These are phyloP conservation scores for grape (Vitis vinifera) DNA, from an alignment of 164 flowering plant genomes.

Conservation along the genomic window ASM3070453v1 NC_081813.1:3290001-3290500, in stretches of 20 bases:
- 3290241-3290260: neutral
- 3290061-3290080: neutral
- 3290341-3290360: no score
- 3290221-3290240: conserved; percentile 35
- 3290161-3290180: conserved; percentile 61
- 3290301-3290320: no score
- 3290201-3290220: conserved; percentile 57
- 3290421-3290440: no score
- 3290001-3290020: conserved; percentile 31
- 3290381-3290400: no score
- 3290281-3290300: no score
- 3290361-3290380: no score
- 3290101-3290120: conserved; percentile 61
- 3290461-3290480: no score
- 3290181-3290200: conserved; percentile 44
- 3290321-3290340: no score
- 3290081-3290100: conserved; percentile 42
- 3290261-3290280: neutral
- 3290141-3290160: conserved; percentile 61
- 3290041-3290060: neutral
- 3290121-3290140: conserved; percentile 62
- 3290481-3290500: no score
- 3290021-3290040: neutral
- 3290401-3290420: no score
- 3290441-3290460: no score